Base-by-base conservation (phyloP, 1,284 basidiomycete species). In the Melanopsichium pennsylvanicum region DNA sequence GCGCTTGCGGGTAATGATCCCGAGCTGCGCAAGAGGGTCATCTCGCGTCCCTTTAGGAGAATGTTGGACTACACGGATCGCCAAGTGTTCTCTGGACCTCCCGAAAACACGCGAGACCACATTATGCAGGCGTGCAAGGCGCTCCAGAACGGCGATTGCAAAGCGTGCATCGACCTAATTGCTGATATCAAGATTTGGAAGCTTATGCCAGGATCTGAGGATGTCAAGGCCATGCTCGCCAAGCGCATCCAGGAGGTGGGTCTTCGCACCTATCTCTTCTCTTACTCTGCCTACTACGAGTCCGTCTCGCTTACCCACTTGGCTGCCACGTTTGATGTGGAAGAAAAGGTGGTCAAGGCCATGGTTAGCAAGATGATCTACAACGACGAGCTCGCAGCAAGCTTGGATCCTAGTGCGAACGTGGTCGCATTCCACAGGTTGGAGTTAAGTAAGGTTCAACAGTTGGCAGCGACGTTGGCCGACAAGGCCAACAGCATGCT, bases 71-170 rank as follows among this genome's bases (percentile, higher is more conserved):
- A 96, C 81, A 94, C 95, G 4, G 96, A 98, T 81, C 88, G 94
- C 36, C 94, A 97, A 83, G 90, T 97, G 10, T 98, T 99, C 83
- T 94, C 93, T 35, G 96, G 96, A 15, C 96, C 96, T 3, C 96
- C 96, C 25, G 96, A 99, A 84, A 97, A 92, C 82, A 98, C 95
- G 44, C 85, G 95, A 36, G 96, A 99, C 81, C 95, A 98, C 82
- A 95, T 99, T 82, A 97, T 98, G 92, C 95, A 97, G 83, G 96
- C 96, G 5, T 91, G 90, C 83, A 96, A 94, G 84, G 94, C 96
- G 5, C 84, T 98, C 50, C 93, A 97, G 83, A 88, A 90, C 66
- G 95, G 96, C 41, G 93, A 98, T 77, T 99, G 96, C 96, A 90
- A 95, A 82, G 88, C 89, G 78, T 96, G 93, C 79, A 87, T 90